Conservation (phyloP, 169 alveolate genomes). For the Plasmodium knowlesi region DNA sequence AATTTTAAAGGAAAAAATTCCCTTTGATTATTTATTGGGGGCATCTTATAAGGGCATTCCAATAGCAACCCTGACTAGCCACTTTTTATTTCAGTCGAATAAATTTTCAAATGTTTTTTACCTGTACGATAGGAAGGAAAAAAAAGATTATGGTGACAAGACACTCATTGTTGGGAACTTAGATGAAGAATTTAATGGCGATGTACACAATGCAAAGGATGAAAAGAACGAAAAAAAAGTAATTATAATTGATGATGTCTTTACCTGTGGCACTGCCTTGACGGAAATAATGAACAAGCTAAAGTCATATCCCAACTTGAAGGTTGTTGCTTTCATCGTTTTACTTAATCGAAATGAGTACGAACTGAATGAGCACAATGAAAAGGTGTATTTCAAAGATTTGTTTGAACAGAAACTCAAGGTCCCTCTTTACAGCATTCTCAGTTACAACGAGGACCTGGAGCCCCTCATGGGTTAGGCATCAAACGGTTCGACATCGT, state of each 20-base stretch:
- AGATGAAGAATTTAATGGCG: background rate
- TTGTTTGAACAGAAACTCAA: constrained; percentile 14
- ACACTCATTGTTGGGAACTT: constrained; percentile 20
- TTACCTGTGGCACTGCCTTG: constrained; percentile 63
- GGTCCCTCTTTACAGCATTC: constrained; percentile 24
- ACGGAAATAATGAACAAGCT: constrained; percentile 29
- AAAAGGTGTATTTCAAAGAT: constrained; percentile 38
- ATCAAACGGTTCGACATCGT: background rate
- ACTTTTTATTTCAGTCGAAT: constrained; percentile 28
- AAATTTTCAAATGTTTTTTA: constrained; percentile 53
- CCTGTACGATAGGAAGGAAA: constrained; percentile 63
- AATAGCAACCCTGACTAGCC: constrained; percentile 48
- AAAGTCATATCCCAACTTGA: background rate
- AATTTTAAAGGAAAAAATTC: constrained; percentile 10
- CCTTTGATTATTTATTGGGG: constrained; percentile 45
- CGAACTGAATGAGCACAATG: constrained; percentile 34
- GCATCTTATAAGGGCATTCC: constrained; percentile 65
- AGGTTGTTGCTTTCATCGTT: constrained; percentile 24
- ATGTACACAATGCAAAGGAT: background rate
- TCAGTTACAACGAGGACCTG: constrained; percentile 28
- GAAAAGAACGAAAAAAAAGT: constrained; percentile 8
- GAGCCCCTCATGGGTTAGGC: background rate
- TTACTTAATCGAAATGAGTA: constrained; percentile 49
- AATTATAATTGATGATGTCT: constrained; percentile 51
- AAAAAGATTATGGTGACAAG: constrained; percentile 62